Conservation (phyloP, 2,329 filamentous ascomycete genomes). For the Apiospora hydei region DNA sequence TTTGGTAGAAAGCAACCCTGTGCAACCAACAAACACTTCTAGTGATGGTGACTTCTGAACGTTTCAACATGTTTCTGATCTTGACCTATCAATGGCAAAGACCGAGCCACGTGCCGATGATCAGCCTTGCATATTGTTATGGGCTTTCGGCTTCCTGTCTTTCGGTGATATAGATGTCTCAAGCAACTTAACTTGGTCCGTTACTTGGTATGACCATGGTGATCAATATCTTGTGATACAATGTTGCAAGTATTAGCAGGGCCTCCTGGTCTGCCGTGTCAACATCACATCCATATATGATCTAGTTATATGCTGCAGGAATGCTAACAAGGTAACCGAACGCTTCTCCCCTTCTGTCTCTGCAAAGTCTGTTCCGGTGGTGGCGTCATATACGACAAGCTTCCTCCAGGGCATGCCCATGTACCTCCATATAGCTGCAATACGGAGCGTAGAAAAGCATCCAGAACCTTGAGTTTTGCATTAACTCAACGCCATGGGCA, state of each 20-base stretch:
- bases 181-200: not conserved
- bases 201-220: not conserved
- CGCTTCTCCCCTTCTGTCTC: not conserved
- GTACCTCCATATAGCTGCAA: not conserved
- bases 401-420: not conserved
- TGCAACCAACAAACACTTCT: not conserved
- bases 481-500: not conserved
- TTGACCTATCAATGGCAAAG: not conserved
- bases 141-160: not conserved
- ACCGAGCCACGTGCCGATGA: not conserved
- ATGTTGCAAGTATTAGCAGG: not conserved
- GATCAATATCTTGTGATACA: too few relatives aligned
- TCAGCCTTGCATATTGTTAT: not conserved
- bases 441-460: not conserved
- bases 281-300: not conserved
- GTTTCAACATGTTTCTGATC: not conserved
- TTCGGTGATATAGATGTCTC: not conserved
- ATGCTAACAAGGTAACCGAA: not conserved
- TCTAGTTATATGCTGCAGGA: not conserved
- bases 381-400: not conserved
- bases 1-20: conserved; percentile 13
- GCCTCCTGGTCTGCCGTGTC: not conserved
- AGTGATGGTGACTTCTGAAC: conserved; percentile 5
- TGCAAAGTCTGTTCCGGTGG: not conserved
- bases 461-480: not conserved